Evolutionary conservation across 1,284 basidiomycete genomes (phyloP).

Genomic region (Cystobasidium sp.): DNA sequence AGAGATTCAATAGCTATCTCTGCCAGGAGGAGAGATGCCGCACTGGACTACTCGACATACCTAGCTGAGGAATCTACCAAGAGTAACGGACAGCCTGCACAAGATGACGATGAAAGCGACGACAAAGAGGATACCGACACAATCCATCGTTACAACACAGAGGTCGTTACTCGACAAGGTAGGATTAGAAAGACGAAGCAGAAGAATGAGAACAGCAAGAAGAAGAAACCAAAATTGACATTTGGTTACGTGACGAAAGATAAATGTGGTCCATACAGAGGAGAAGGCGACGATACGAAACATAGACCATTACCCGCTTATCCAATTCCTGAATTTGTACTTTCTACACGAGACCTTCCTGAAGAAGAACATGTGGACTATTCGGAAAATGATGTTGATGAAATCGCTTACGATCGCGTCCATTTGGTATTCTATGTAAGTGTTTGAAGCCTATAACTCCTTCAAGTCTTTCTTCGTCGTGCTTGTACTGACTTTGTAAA

Average conservation of each 20-base stretch:
- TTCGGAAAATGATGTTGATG: neutral
- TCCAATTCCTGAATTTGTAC: slow-evolving; percentile 52
- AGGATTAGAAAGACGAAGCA: neutral
- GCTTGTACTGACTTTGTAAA: neutral
- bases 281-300: slow-evolving; percentile 52
- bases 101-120: neutral
- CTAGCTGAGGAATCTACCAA: neutral
- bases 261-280: slow-evolving; percentile 45
- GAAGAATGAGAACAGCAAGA: neutral
- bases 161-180: too few relatives aligned
- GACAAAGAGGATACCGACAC: neutral
- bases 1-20: slow-evolving; percentile 6
- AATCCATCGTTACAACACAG: too few relatives aligned
- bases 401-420: slow-evolving; percentile 20
- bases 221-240: slow-evolving; percentile 17
- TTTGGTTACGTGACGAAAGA: slow-evolving; percentile 50
- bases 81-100: neutral
- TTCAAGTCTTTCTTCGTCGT: neutral
- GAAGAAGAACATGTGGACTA: neutral
- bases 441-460: neutral
- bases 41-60: neutral
- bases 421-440: slow-evolving; percentile 51
- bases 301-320: slow-evolving; percentile 50
- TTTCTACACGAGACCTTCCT: slow-evolving; percentile 15
- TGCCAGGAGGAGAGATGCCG: neutral